Evolutionary conservation across 768 basidiomycete species (phyloP).

Genomic region (Termitomyces eurrhizus): DNA sequence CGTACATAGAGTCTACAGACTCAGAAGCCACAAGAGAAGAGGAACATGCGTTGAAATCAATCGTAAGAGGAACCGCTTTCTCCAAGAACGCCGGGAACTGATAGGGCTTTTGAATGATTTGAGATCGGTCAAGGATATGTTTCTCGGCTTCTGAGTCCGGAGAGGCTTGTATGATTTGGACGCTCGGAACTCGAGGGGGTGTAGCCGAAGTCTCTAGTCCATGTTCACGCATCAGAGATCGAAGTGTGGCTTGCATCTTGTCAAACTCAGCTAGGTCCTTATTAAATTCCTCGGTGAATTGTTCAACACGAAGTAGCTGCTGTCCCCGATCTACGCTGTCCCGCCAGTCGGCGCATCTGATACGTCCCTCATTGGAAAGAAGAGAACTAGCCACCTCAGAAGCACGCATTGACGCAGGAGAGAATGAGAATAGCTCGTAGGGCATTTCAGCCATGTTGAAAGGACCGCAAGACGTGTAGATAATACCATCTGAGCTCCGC

Average conservation of each 20-base stretch:
- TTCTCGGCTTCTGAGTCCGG: not conserved
- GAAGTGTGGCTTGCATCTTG: not conserved
- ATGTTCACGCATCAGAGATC: not conserved
- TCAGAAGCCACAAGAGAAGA: not conserved
- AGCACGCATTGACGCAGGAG: constrained; percentile 3
- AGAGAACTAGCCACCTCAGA: constrained; percentile 7
- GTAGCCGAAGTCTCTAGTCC: not conserved
- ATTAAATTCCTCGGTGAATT: not conserved
- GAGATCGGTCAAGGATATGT: not conserved
- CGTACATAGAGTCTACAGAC: constrained; percentile 5
- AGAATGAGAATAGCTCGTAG: constrained; percentile 9
- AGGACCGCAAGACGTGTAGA: not conserved
- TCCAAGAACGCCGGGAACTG: constrained; percentile 8
- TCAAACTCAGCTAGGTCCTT: not conserved
- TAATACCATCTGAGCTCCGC: not conserved
- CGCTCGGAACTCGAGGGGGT: not conserved
- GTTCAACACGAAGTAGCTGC: constrained; percentile 1
- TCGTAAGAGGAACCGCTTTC: not conserved
- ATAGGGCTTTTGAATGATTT: not conserved
- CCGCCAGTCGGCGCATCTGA: constrained; percentile 6
- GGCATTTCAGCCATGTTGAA: not conserved
- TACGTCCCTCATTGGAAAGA: not conserved
- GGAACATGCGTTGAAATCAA: not conserved
- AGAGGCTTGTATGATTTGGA: constrained; percentile 1
- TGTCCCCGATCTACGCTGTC: not conserved